phyloP scores from a whole-genome alignment of 1,284 basidiomycete species.

The Cryptococcus jaspeensis region DNA sequence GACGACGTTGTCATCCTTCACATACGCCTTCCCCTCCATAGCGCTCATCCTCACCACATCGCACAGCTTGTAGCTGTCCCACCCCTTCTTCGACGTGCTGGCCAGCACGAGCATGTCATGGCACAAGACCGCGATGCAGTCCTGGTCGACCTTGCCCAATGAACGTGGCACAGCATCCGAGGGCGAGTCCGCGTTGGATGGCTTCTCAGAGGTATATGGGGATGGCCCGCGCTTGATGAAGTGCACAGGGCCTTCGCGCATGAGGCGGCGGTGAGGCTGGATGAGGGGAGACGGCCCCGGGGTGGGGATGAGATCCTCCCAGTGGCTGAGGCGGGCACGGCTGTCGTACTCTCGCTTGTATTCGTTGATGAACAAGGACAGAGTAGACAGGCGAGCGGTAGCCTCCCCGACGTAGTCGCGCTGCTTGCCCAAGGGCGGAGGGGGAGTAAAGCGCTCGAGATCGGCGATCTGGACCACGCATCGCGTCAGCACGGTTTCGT shows the following conservation, averaged over 20 bases:
- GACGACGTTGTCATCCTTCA: background rate
- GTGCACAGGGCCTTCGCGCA: slow-evolving; percentile 79
- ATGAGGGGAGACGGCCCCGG: slow-evolving; percentile 92
- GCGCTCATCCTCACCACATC: slow-evolving; percentile 3
- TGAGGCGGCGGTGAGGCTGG: slow-evolving; percentile 90
- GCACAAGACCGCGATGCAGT: slow-evolving; percentile 1
- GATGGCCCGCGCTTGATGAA: slow-evolving; percentile 56
- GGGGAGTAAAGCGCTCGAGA: slow-evolving; percentile 73
- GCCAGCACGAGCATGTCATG: slow-evolving; percentile 2
- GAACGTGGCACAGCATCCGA: background rate
- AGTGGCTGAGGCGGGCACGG: slow-evolving; percentile 75
- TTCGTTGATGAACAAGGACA: slow-evolving; percentile 94
- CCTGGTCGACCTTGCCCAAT: background rate
- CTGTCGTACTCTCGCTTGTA: slow-evolving; percentile 91
- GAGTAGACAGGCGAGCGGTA: slow-evolving; percentile 73
- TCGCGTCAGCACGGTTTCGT: no score
- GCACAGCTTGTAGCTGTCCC: background rate
- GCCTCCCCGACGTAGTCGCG: slow-evolving; percentile 77
- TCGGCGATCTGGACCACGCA: slow-evolving; percentile 60
- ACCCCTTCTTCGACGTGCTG: background rate
- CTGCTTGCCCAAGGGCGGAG: slow-evolving; percentile 61
- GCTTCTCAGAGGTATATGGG: background rate
- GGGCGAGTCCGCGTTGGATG: no score
- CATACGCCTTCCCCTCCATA: slow-evolving; percentile 1
- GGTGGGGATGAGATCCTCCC: slow-evolving; percentile 87